Base-by-base conservation (phyloP, 495 filamentous ascomycete genomes). In the Penicillium antarcticum region DNA sequence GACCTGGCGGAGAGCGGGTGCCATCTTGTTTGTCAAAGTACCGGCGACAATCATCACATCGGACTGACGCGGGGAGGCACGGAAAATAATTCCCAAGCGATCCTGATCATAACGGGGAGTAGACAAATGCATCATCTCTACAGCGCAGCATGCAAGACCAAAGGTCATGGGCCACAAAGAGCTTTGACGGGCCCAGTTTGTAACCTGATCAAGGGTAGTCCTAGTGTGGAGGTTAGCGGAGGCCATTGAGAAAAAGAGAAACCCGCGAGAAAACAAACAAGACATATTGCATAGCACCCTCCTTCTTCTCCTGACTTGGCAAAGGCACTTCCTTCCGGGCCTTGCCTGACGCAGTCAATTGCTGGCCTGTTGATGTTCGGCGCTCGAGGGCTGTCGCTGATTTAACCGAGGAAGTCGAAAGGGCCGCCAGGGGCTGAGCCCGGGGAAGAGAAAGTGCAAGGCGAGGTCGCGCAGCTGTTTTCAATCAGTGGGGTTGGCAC, bases 131-230 rank as follows among this genome's bases (percentile, higher is more conserved):
- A 97, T 97, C 92, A 97, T 97, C 70, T 97, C 92, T 55, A 97
- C 77, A 70, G 92, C 92, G 73, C 92, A 97, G 81, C 92, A 97
- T 47, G 92, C 92, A 41, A 97, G 87, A 41, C 92, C 92, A 75
- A 97, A 97, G 18, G 92, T 97, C 90, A 97, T 95, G 63, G 92
- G 92, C 92, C 92, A 97, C 46, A 97, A 76, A 14, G 92, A 97
- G 49, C 83, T 83, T 71, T 97, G 92, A 34, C 92, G 90, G 29
- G 87, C 89, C 92, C 92, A 97, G 75, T 97, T 97, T 66, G 91
- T 76, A 64, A 96, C 81, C 71, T 89, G 85, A 70, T 97, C 92
- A 60, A 97, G 82, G 10, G 92, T 92, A 13, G 92, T 96, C 52
- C 90, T 95, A 21, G 9, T 10, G n/a, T 8, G 60, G 11, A 37